Evolutionary conservation across 306 rosid genomes (phyloP).

Genomic region (Vigna hirtella): DNA sequence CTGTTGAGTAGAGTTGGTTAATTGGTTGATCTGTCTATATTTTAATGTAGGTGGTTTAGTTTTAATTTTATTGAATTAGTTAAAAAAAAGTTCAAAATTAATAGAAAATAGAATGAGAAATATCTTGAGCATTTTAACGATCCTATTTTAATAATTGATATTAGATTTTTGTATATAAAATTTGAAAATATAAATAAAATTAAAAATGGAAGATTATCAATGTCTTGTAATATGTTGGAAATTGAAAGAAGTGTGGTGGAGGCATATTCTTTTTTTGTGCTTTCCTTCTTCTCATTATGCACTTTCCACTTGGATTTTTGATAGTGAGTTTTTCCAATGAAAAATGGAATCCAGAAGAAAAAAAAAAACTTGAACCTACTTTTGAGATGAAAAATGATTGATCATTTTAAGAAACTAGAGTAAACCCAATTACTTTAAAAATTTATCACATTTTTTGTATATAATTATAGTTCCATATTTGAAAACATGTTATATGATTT

Average conservation of each 20-base stretch:
- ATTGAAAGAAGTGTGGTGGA: background rate
- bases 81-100: too few species aligned
- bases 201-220: background rate
- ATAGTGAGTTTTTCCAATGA: background rate
- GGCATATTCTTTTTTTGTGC: slow-evolving; percentile 8
- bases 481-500: too few species aligned
- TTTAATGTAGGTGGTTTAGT: too few species aligned
- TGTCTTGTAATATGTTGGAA: background rate
- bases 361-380: too few species aligned
- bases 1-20: too few species aligned
- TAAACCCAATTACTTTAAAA: background rate
- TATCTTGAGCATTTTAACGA: background rate
- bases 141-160: background rate
- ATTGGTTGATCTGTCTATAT: too few species aligned
- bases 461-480: too few species aligned
- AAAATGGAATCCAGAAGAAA: background rate
- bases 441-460: too few species aligned
- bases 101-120: too few species aligned
- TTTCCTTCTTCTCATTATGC: background rate
- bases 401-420: too few species aligned
- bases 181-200: background rate
- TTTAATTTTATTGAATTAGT: too few species aligned
- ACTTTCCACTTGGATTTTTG: background rate
- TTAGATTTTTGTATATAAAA: background rate
- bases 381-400: too few species aligned